Evolutionary conservation across 805 yeast species (phyloP).

Genomic region (Kregervanrija pseudodelftensis): DNA sequence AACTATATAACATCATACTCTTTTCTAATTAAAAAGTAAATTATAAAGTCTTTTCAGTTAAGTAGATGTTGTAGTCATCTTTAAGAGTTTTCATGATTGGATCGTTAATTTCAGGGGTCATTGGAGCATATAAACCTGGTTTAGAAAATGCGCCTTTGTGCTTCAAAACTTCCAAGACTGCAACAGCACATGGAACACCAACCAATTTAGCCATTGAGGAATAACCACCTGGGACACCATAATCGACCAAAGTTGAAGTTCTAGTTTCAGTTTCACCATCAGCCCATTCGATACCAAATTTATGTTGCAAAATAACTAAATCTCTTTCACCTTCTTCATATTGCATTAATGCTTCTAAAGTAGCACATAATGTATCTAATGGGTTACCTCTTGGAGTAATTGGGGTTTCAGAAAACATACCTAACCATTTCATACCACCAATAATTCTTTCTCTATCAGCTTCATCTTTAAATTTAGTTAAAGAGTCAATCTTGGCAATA

Average conservation of each 20-base stretch:
- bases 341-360: slow-evolving; percentile 93
- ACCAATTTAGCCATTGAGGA: slow-evolving; percentile 98
- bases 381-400: slow-evolving; percentile 91
- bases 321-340: slow-evolving; percentile 94
- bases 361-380: slow-evolving; percentile 93
- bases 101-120: slow-evolving; percentile 80
- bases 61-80: slow-evolving; percentile 80
- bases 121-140: slow-evolving; percentile 90
- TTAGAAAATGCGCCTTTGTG: slow-evolving; percentile 53
- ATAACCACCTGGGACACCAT: slow-evolving; percentile 89
- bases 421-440: slow-evolving; percentile 90
- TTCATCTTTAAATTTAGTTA: slow-evolving; percentile 73
- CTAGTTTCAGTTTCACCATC: slow-evolving; percentile 87
- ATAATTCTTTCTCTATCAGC: slow-evolving; percentile 83
- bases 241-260: slow-evolving; percentile 91
- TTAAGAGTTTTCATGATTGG: slow-evolving; percentile 88
- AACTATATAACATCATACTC: too few species aligned
- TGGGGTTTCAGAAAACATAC: slow-evolving; percentile 68
- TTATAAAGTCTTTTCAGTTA: slow-evolving; percentile 76
- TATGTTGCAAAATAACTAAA: slow-evolving; percentile 91
- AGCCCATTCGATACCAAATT: slow-evolving; percentile 95
- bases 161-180: slow-evolving; percentile 74
- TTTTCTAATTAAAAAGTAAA: not conserved
- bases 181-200: slow-evolving; percentile 98
- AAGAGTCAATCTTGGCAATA: slow-evolving; percentile 63